phyloP scores from a whole-genome alignment of 2,329 filamentous ascomycete species.

The Sclerotinia spermophila region DNA sequence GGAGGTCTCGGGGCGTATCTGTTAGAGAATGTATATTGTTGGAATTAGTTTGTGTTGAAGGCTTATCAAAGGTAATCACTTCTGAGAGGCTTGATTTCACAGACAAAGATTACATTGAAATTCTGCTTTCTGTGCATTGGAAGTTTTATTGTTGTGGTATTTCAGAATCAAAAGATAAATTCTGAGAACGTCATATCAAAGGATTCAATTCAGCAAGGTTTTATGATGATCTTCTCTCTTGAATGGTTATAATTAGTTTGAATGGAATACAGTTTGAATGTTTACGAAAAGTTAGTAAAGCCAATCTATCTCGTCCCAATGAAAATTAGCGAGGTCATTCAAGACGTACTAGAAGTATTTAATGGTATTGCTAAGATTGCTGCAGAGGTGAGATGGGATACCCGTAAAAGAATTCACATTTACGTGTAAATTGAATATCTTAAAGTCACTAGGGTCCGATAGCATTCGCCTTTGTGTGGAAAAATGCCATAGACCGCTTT shows the following conservation, averaged over 20 bases:
- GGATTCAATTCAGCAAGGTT: neutral
- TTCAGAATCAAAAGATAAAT: neutral
- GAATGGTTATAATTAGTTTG: neutral
- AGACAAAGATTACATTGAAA: neutral
- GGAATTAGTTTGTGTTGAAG: neutral
- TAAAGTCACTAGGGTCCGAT: neutral
- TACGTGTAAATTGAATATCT: neutral
- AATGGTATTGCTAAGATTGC: too few relatives aligned
- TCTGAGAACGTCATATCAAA: neutral
- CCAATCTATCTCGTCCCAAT: neutral
- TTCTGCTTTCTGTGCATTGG: neutral
- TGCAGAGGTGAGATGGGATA: too few relatives aligned
- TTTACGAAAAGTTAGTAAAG: neutral
- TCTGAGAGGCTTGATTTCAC: neutral
- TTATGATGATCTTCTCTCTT: too few relatives aligned
- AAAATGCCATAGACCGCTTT: neutral
- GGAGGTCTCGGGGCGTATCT: neutral
- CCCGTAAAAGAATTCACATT: neutral
- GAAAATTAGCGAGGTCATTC: neutral
- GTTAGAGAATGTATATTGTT: too few relatives aligned
- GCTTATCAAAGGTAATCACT: neutral
- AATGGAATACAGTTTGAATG: too few relatives aligned
- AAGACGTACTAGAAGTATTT: too few relatives aligned
- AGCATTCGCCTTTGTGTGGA: neutral
- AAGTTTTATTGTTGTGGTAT: neutral